Conservation (phyloP, 257 asterid species). For the Misopates orontium region DNA sequence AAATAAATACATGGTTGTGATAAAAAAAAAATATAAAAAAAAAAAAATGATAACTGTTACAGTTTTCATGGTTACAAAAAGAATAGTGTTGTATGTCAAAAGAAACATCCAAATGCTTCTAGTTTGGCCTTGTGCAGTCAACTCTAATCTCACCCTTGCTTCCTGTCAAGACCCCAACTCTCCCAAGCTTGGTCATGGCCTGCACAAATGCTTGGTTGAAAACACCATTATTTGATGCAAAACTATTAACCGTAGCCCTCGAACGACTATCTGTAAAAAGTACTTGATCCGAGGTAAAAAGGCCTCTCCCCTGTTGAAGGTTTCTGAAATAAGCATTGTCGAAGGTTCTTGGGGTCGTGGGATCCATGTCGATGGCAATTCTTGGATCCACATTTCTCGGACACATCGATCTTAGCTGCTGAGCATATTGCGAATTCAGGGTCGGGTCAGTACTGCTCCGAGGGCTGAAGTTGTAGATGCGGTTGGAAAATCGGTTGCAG, state of each 20-base stretch:
- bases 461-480: conserved; percentile 61
- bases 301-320: conserved; percentile 65
- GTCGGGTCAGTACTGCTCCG: conserved; percentile 46
- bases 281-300: conserved; percentile 64
- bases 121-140: conserved; percentile 70
- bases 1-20: conserved; percentile 4
- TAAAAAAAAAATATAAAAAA: no score
- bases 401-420: conserved; percentile 60
- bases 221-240: conserved; percentile 49
- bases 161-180: conserved; percentile 72
- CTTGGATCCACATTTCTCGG: conserved; percentile 60
- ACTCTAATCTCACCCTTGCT: conserved; percentile 65
- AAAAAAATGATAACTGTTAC: conserved; percentile 7
- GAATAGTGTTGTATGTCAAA: background rate
- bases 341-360: conserved; percentile 47
- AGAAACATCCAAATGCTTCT: background rate
- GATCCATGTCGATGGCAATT: conserved; percentile 73
- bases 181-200: conserved; percentile 66
- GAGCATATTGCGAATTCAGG: conserved; percentile 48
- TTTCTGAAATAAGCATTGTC: conserved; percentile 70
- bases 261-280: conserved; percentile 60
- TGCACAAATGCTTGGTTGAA: conserved; percentile 48
- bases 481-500: conserved; percentile 58
- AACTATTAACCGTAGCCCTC: conserved; percentile 45
- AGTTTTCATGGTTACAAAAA: background rate